phyloP scores from a whole-genome alignment of 2,329 filamentous ascomycete species.

The Paraphoma chrysanthemicola region DNA sequence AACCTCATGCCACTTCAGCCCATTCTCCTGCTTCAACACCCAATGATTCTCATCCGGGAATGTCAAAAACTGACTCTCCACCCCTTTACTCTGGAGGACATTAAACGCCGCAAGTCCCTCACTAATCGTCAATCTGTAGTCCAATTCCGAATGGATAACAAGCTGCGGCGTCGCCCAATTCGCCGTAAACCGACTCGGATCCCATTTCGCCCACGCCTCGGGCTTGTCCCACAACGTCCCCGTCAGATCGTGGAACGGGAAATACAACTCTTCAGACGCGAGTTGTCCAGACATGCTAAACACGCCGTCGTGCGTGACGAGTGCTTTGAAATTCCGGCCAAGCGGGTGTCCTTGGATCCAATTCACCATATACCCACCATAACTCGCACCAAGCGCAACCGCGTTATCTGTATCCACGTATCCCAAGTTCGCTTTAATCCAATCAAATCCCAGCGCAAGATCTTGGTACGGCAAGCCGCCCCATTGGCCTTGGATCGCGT shows the following conservation, averaged over 20 bases:
- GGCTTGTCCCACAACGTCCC: constrained; percentile 46
- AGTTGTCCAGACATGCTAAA: constrained; percentile 67
- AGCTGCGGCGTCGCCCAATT: constrained; percentile 89
- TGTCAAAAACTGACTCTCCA: constrained; percentile 79
- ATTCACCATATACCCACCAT: constrained; percentile 61
- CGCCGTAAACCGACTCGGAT: constrained; percentile 61
- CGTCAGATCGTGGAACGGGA: constrained; percentile 55
- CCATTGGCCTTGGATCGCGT: constrained; percentile 83
- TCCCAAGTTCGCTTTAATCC: constrained; percentile 69
- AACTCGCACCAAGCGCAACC: constrained; percentile 73
- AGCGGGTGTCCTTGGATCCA: constrained; percentile 91
- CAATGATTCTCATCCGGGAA: constrained; percentile 84
- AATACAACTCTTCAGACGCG: constrained; percentile 60
- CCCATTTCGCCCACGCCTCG: constrained; percentile 63
- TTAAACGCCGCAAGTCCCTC: constrained; percentile 89
- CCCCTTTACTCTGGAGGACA: constrained; percentile 75
- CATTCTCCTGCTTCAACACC: constrained; percentile 93
- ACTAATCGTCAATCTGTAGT: constrained; percentile 85
- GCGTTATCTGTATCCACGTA: constrained; percentile 74
- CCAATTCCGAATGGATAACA: constrained; percentile 87
- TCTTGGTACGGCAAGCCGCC: constrained; percentile 85
- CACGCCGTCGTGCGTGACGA: constrained; percentile 88
- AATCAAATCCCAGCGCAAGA: constrained; percentile 78
- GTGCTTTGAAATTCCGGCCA: constrained; percentile 82
- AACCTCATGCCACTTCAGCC: constrained; percentile 85